Base-by-base conservation (phyloP, 768 basidiomycete genomes). In the Cystobasidium onofrii region DNA sequence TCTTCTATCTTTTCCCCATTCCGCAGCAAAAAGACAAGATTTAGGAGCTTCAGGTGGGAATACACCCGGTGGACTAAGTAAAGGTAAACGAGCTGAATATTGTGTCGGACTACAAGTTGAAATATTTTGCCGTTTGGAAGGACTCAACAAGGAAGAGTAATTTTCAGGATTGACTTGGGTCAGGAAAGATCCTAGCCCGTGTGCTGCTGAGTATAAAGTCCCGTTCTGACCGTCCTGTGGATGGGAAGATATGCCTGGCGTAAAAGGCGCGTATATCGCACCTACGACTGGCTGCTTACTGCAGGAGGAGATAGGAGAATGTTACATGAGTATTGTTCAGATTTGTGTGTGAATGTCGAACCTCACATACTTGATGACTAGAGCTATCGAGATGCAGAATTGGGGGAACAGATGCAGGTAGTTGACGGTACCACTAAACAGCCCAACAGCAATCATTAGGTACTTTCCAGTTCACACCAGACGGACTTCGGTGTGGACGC, bases 331-430 rank as follows among this genome's bases (percentile, higher is more conserved):
- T n/a, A n/a, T n/a, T n/a, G n/a, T n/a, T n/a, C n/a, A n/a, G n/a
- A n/a, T n/a, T n/a, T n/a, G n/a, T n/a, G n/a, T n/a, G n/a, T n/a
- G n/a, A n/a, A n/a, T n/a, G n/a, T n/a, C n/a, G n/a, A n/a, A n/a
- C 18, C 20, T 18, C n/a, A 33, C 77, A 10, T 18, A 78, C 77
- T 77, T 76, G 65, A 78, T 74, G 69, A 76, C 77, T 61, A 78
- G 76, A 1, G 76, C 78, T 23, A 78, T 55, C 7, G 69, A 73
- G 1, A 78, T 75, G 73, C 76, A 77, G 65, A 77, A 77, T 0
- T 73, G 66, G 15, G 78, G 76, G 33, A 78, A 78, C n/a, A 77
- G 70, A 70, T 78, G 78, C 0, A 78, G 76, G 46, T 77, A 78
- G 64, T 78, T 78, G 73, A 78, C 76, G 2, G 78, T 78, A 3